These are phyloP conservation scores for Puccinellia tenuiflora DNA, from an alignment of 176 grass and related monocot genomes.

Conservation along the genomic window DNA sequence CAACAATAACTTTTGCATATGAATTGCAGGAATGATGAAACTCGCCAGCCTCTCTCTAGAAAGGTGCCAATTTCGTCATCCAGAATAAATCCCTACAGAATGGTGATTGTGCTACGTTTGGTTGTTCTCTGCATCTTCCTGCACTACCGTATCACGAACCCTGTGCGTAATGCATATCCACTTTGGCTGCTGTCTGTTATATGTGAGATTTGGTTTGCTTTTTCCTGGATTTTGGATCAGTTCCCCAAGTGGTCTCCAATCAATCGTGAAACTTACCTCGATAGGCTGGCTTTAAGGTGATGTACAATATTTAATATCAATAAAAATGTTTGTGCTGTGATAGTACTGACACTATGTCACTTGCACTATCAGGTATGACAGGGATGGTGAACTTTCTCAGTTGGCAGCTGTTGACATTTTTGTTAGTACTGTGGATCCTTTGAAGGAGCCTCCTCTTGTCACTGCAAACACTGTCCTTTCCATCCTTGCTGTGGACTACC, in stretches of 20 bases:
- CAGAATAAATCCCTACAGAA: slow-evolving; percentile 97
- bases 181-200: slow-evolving; percentile 93
- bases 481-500: slow-evolving; percentile 96
- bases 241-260: slow-evolving; percentile 98
- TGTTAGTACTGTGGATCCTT: slow-evolving; percentile 93
- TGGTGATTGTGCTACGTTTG: slow-evolving; percentile 92
- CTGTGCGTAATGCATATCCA: slow-evolving; percentile 71
- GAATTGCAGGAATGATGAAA: slow-evolving; percentile 90
- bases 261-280: slow-evolving; percentile 97
- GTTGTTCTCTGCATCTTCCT: slow-evolving; percentile 87
- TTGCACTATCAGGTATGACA: slow-evolving; percentile 73
- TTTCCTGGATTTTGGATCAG: slow-evolving; percentile 99
- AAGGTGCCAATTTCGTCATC: slow-evolving; percentile 93
- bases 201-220: slow-evolving; percentile 98
- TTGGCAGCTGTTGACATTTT: slow-evolving; percentile 96
- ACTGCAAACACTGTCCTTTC: slow-evolving; percentile 98
- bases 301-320: slow-evolving; percentile 6
- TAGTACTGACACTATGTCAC: slow-evolving; percentile 18
- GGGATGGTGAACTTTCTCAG: slow-evolving; percentile 89
- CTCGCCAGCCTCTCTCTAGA: slow-evolving; percentile 90
- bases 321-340: not conserved
- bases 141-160: slow-evolving; percentile 96
- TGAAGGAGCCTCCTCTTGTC: slow-evolving; percentile 98
- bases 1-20: slow-evolving; percentile 9
- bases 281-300: slow-evolving; percentile 91